A percentile compares a stretch with the other conserved stretches of the same genome.
Evolutionary conservation across 2,329 filamentous ascomycete species (phyloP).

Genomic region (Clonostachys rosea): DNA sequence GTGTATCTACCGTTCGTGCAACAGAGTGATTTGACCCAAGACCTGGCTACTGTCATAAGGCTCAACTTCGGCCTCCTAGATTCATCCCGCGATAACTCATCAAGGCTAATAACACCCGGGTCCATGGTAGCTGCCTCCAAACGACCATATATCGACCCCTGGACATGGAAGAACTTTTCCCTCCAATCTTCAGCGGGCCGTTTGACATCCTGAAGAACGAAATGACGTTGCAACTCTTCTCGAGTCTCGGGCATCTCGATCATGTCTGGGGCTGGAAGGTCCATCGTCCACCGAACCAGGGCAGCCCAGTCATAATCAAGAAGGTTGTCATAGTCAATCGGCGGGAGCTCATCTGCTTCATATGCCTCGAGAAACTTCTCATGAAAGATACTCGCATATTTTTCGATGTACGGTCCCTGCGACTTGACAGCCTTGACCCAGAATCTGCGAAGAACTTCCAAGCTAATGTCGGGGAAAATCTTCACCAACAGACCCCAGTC

Average conservation of each 20-base stretch:
- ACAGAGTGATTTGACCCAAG: conserved; percentile 57
- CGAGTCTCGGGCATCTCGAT: conserved; percentile 43
- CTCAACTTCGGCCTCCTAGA: neutral
- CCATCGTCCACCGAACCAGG: conserved; percentile 63
- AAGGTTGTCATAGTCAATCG: conserved; percentile 59
- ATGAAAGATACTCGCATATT: conserved; percentile 57
- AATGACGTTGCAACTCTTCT: conserved; percentile 35
- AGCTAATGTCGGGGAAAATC: conserved; percentile 48
- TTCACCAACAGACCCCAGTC: conserved; percentile 57
- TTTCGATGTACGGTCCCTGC: conserved; percentile 46
- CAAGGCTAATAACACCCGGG: conserved; percentile 30
- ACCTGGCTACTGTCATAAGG: conserved; percentile 40
- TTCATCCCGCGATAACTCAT: conserved; percentile 1
- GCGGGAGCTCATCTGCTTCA: conserved; percentile 52
- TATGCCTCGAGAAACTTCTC: conserved; percentile 63
- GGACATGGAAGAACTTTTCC: conserved; percentile 50
- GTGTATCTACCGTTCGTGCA: conserved; percentile 46
- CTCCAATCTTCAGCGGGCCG: conserved; percentile 38
- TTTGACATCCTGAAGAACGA: conserved; percentile 28
- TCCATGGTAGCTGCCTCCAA: conserved; percentile 49
- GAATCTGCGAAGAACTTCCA: conserved; percentile 46
- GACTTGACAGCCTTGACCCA: conserved; percentile 50
- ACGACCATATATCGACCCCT: conserved; percentile 51
- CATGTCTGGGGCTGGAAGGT: conserved; percentile 39
- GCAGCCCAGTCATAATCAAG: conserved; percentile 63